A percentile compares a stretch with the other conserved stretches of the same genome.
phyloP scores from a whole-genome alignment of 2,329 filamentous ascomycete species.

The Sclerotinia borealis region DNA sequence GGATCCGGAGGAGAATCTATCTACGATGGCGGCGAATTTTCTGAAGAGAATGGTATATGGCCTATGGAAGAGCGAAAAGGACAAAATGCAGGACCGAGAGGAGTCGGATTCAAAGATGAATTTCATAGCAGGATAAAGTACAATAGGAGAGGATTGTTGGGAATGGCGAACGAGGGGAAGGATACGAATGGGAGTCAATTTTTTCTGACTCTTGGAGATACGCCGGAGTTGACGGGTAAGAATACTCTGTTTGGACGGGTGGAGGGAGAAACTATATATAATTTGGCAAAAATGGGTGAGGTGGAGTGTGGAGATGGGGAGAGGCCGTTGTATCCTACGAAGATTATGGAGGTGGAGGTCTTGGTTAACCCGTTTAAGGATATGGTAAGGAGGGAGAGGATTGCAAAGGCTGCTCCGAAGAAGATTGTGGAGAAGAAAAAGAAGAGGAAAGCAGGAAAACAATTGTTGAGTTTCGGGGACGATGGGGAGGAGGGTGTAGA shows the following conservation, averaged over 20 bases:
- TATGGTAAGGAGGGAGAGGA: slow-evolving; percentile 64
- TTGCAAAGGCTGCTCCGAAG: slow-evolving; percentile 45
- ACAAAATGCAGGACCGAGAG: slow-evolving; percentile 52
- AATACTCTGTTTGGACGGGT: slow-evolving; percentile 93
- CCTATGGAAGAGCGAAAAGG: slow-evolving; percentile 61
- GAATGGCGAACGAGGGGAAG: slow-evolving; percentile 89
- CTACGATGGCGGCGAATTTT: slow-evolving; percentile 75
- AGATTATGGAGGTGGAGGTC: slow-evolving; percentile 68
- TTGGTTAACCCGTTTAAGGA: slow-evolving; percentile 77
- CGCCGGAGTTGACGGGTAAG: slow-evolving; percentile 78
- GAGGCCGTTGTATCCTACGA: slow-evolving; percentile 78
- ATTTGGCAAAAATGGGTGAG: slow-evolving; percentile 88
- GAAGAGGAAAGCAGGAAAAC: slow-evolving; percentile 70
- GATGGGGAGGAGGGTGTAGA: slow-evolving; percentile 49
- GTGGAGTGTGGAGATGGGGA: slow-evolving; percentile 78
- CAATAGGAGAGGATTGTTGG: slow-evolving; percentile 81
- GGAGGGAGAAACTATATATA: slow-evolving; percentile 92
- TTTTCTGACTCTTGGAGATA: slow-evolving; percentile 84
- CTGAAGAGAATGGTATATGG: slow-evolving; percentile 32
- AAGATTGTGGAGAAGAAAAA: slow-evolving; percentile 47
- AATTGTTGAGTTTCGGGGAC: slow-evolving; percentile 70
- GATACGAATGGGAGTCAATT: slow-evolving; percentile 92
- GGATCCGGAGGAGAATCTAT: slow-evolving; percentile 89
- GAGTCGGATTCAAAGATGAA: slow-evolving; percentile 70
- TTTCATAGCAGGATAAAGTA: slow-evolving; percentile 90